Base-by-base conservation (phyloP, 805 yeast species). In the Nadsonia fulvescens region DNA sequence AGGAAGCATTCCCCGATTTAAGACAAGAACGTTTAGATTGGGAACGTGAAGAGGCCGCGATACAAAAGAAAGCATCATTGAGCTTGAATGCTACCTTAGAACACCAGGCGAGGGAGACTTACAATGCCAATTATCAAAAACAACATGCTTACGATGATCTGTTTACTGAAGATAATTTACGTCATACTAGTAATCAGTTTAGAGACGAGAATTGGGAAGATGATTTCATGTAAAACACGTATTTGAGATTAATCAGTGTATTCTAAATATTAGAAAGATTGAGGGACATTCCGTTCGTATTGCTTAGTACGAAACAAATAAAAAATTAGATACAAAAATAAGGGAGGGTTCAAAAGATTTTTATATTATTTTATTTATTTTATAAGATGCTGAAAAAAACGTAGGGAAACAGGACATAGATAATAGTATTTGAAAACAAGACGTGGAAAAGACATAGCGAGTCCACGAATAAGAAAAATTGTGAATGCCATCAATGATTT, bases 171-270 rank as follows among this genome's bases (percentile, higher is more conserved):
- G 67, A 60, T 12, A 53, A 53, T 23, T 37, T 62, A 30, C 47
- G 56, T 20, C 54, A 47, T 26, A 43, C 56, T 21, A 54, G 58
- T 35, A 64, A 65, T 34, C 61, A 62, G 43, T 48, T 51, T 35
- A 42, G 69, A 20, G 50, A 49, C 35, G 69, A 61, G 29, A 64
- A 62, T 38, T 63, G 61, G 53, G 72, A 66, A 36, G 73, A 66
- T 28, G 72, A 65, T 39, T 66, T 66, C 33, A 54, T 57, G 68
- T 63, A 40, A 29, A 5, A 5, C 16, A n/a, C 8, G n/a, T 16
- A 23, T 22, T n/a, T 12, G 23, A 8, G 4, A 14, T 3, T 16
- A 17, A 4, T 6, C 15, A n/a, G 11, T n/a, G n/a, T n/a, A n/a
- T n/a, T n/a, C n/a, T n/a, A n/a, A n/a, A n/a, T n/a, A n/a, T n/a